Evolutionary conservation across 73 alveolate species (phyloP).

Genomic region (Tetrahymena borealis): DNA sequence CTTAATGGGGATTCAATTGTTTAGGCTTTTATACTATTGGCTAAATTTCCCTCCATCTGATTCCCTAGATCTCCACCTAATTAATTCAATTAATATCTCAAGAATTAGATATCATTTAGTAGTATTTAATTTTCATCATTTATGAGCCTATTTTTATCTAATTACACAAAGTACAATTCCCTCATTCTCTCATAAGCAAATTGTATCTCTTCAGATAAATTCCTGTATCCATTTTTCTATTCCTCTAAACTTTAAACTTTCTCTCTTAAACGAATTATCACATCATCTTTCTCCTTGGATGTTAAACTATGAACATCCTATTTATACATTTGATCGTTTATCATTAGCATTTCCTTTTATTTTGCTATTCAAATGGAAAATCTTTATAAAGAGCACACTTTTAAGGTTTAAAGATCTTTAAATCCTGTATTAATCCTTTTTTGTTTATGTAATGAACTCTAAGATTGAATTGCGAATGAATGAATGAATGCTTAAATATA

Average conservation of each 20-base stretch:
- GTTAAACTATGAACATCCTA: neutral
- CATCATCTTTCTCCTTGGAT: neutral
- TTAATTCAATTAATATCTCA: neutral
- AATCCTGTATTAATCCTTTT: too few relatives aligned
- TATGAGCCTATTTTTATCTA: neutral
- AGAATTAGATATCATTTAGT: neutral
- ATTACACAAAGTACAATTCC: neutral
- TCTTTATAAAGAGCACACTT: too few relatives aligned
- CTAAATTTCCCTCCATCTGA: too few relatives aligned
- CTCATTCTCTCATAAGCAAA: neutral
- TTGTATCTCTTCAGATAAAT: neutral
- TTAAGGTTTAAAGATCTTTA: too few relatives aligned
- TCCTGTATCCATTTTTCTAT: neutral
- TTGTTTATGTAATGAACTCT: too few relatives aligned
- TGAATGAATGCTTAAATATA: too few relatives aligned
- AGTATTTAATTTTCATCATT: neutral
- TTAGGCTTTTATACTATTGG: too few relatives aligned
- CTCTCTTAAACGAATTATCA: neutral
- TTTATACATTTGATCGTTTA: neutral
- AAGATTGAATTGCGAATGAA: too few relatives aligned
- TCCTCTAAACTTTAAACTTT: neutral
- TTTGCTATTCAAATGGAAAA: too few relatives aligned
- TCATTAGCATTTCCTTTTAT: too few relatives aligned
- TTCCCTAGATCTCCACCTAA: neutral
- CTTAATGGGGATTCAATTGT: neutral